Base-by-base conservation (phyloP, 169 alveolate species). In the Perkinsus olseni region DNA sequence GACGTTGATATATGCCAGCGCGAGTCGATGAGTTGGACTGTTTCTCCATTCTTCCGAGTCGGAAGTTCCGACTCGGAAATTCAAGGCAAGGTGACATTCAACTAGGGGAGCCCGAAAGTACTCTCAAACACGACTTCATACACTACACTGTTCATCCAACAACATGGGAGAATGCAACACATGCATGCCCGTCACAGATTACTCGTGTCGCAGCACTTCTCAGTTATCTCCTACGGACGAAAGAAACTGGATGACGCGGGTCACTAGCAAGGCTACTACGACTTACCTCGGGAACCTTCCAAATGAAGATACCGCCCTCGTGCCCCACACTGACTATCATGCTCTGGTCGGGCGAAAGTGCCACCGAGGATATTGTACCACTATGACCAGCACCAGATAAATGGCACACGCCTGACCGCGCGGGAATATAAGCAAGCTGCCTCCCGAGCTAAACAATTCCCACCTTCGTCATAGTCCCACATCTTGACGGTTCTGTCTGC, bases 391-490 rank as follows among this genome's bases (percentile, higher is more conserved):
- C 50, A 38, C 94, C 93, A 0, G 62, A 40, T 50, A 48, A 91
- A 3, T 40, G 11, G 93, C 94, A 92, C 74, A 91, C 82, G 8
- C 92, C 92, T 91, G 50, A 38, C 17, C 11, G 50, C 36, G 20
- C n/a, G 39, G 31, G 39, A 20, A 82, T 4, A 20, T 38, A n/a
- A 3, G 4, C 92, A 82, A 3, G 6, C 62, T 17, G 24, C 6
- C 62, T 21, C 37, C 8, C 82, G 82, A 21, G 28, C 31, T 28
- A 11, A 0, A 37, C 39, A 6, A 38, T 38, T 6, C 40, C 82
- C 96, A 34, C 98, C 99, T 74, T 96, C 97, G 93, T 97, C 98
- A 94, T 97, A 97, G 74, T 97, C 97, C 99, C 98, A 98, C n/a
- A 97, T 74, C 92, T 96, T 96, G 3, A 97, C 96, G 74, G 92